These are phyloP conservation scores for Aspergillus latus DNA, from an alignment of 2,329 filamentous ascomycete genomes.

Conservation along the genomic window DNA sequence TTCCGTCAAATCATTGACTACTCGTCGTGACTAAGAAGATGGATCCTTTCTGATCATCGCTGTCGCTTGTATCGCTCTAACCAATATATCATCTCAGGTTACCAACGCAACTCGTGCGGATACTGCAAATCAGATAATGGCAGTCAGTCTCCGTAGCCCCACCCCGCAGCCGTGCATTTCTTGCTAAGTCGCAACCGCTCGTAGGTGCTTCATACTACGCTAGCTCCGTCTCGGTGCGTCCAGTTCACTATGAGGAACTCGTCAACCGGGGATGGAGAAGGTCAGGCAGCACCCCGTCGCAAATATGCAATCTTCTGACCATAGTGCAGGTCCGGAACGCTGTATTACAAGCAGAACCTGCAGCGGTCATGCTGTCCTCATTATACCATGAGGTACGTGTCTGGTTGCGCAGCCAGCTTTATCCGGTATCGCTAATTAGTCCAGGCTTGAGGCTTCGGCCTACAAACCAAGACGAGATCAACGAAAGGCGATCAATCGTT, in stretches of 20 bases:
- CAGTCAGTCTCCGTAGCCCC: constrained; percentile 39
- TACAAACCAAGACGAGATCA: constrained; percentile 49
- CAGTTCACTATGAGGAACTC: constrained; percentile 49
- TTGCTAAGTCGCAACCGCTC: constrained; percentile 18
- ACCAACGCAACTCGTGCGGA: constrained; percentile 49
- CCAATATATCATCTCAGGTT: constrained; percentile 35
- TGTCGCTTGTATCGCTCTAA: constrained; percentile 5
- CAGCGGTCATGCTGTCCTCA: constrained; percentile 85
- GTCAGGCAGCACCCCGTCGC: constrained; percentile 27
- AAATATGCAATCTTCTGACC: constrained; percentile 11
- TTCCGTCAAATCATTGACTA: constrained; percentile 5
- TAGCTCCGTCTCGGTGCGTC: constrained; percentile 44
- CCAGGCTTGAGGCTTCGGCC: constrained; percentile 43
- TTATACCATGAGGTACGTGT: constrained; percentile 54
- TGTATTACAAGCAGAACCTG: constrained; percentile 58
- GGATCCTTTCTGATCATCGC: background rate
- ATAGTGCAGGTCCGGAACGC: constrained; percentile 44
- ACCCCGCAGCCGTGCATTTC: constrained; percentile 4
- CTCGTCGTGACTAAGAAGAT: constrained; percentile 13
- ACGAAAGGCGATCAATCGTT: constrained; percentile 49
- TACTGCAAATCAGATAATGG: constrained; percentile 50
- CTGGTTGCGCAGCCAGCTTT: background rate
- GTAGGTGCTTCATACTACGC: constrained; percentile 49
- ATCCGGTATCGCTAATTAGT: constrained; percentile 12
- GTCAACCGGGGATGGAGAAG: constrained; percentile 52